Conservation (phyloP, 768 basidiomycete genomes). For the Russula virescens region DNA sequence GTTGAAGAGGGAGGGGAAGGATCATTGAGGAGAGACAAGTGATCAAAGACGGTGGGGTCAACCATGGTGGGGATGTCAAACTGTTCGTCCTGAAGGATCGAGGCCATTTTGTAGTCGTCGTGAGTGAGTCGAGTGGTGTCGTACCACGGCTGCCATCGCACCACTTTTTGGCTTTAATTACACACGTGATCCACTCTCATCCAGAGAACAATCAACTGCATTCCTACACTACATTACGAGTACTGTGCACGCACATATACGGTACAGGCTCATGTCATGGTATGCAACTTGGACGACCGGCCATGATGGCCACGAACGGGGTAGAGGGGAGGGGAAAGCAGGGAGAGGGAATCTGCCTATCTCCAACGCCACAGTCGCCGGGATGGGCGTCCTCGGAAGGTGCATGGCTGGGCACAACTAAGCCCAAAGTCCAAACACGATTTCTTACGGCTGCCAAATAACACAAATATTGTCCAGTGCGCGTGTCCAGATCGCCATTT, state of each 20-base stretch:
- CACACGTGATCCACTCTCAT: constrained; percentile 1
- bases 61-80: constrained; percentile 12
- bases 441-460: neutral
- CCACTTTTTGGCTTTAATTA: neutral
- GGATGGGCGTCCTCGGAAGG: neutral
- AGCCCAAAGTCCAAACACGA: neutral
- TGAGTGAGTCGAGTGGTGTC: neutral
- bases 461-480: neutral
- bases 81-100: neutral
- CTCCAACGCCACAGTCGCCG: neutral
- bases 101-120: neutral
- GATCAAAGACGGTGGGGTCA: constrained; percentile 3
- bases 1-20: constrained; percentile 13
- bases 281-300: neutral
- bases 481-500: constrained; percentile 18
- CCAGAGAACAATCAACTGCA: too few relatives aligned
- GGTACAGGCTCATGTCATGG: neutral
- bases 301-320: neutral
- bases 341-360: neutral
- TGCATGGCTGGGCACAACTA: neutral
- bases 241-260: too few relatives aligned
- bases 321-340: neutral
- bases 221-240: too few relatives aligned
- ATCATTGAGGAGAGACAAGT: constrained; percentile 4
- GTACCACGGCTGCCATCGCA: neutral